Evolutionary conservation across 1,284 basidiomycete genomes (phyloP).

Genomic region (Hemileia vastatrix): DNA sequence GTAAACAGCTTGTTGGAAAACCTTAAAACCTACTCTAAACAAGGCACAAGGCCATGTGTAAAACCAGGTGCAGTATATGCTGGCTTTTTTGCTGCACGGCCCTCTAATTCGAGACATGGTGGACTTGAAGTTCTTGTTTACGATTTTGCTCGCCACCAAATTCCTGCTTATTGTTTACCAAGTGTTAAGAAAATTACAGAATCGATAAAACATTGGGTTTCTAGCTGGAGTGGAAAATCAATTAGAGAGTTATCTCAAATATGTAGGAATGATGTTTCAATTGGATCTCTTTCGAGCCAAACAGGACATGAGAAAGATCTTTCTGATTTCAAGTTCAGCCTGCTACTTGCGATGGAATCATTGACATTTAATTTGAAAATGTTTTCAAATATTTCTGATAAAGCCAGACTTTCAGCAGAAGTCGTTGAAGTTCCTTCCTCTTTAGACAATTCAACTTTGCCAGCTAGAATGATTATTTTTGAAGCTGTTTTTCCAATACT

Average conservation of each 20-base stretch:
- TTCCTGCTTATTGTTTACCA: slow-evolving; percentile 50
- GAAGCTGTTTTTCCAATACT: slow-evolving; percentile 47
- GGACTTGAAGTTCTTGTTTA: slow-evolving; percentile 49
- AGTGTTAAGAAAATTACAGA: slow-evolving; percentile 47
- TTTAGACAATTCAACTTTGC: slow-evolving; percentile 37
- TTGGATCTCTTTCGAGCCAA: slow-evolving; percentile 29
- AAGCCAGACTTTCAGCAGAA: slow-evolving; percentile 48
- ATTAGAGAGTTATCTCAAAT: slow-evolving; percentile 47
- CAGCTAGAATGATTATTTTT: slow-evolving; percentile 47
- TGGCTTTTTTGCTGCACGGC: slow-evolving; percentile 49
- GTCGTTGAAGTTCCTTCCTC: slow-evolving; percentile 48
- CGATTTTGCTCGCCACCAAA: slow-evolving; percentile 51
- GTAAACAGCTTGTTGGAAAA: slow-evolving; percentile 49
- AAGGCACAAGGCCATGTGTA: slow-evolving; percentile 49
- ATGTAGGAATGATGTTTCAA: slow-evolving; percentile 46
- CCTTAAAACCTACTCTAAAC: slow-evolving; percentile 50
- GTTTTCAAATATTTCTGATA: slow-evolving; percentile 47
- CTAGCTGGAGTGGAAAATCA: slow-evolving; percentile 44
- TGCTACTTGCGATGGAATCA: slow-evolving; percentile 49
- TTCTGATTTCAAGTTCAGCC: slow-evolving; percentile 49
- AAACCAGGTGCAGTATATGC: slow-evolving; percentile 50
- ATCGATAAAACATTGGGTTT: slow-evolving; percentile 47
- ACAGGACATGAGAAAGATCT: slow-evolving; percentile 45
- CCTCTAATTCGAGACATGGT: slow-evolving; percentile 41
- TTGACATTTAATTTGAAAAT: slow-evolving; percentile 47